These are phyloP conservation scores for Xylaria bambusicola DNA, from an alignment of 495 filamentous ascomycete genomes.

Conservation along the genomic window DNA sequence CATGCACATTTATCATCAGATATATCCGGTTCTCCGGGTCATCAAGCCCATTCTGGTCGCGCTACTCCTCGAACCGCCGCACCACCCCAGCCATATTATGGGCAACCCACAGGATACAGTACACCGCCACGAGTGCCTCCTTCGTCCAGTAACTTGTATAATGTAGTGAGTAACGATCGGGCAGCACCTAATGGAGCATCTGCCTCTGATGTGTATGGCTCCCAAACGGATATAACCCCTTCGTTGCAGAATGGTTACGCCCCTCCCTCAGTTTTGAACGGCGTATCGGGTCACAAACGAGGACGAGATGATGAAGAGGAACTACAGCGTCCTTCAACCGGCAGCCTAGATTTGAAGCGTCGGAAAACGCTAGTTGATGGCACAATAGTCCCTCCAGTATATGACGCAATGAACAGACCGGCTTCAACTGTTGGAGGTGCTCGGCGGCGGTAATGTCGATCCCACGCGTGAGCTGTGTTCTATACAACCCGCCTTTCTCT, in stretches of 20 bases:
- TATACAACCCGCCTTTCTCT: constrained; percentile 8
- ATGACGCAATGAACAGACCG: constrained; percentile 50
- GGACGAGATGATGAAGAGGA: constrained; percentile 78
- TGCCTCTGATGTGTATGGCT: constrained; percentile 66
- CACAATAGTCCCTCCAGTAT: constrained; percentile 46
- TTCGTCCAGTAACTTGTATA: constrained; percentile 82
- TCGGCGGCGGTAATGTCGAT: constrained; percentile 34
- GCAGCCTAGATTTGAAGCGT: constrained; percentile 72
- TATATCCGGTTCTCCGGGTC: constrained; percentile 80
- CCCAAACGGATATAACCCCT: constrained; percentile 58
- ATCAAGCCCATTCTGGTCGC: constrained; percentile 81
- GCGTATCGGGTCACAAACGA: constrained; percentile 68
- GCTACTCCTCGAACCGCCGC: constrained; percentile 80
- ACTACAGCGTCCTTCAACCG: constrained; percentile 67
- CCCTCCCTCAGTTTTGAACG: constrained; percentile 64
- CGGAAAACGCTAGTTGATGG: constrained; percentile 73
- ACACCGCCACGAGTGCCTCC: constrained; percentile 75
- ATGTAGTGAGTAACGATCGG: constrained; percentile 83
- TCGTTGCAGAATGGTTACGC: constrained; percentile 62
- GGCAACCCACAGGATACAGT: constrained; percentile 64
- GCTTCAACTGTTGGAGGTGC: constrained; percentile 37
- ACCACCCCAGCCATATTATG: constrained; percentile 71
- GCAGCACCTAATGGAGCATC: constrained; percentile 67
- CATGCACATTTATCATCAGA: constrained; percentile 83
- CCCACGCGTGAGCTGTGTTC: constrained; percentile 1